Conservation (phyloP, 805 yeast genomes). For the Yamadazyma nakazawae region DNA sequence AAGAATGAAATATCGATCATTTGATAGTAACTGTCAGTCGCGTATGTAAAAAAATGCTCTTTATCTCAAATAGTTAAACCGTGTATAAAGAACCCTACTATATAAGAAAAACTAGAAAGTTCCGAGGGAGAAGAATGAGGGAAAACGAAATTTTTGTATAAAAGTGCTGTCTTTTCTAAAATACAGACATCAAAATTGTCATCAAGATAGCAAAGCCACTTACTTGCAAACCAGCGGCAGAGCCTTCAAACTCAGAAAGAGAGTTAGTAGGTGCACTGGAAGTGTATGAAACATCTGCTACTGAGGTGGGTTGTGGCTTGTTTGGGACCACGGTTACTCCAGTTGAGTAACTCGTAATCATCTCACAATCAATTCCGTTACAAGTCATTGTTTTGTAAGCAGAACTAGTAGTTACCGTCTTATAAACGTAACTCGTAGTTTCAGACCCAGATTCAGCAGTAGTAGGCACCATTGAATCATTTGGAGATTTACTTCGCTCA, state of each 20-base stretch:
- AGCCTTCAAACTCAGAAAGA: constrained; percentile 9
- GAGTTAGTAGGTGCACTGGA: constrained; percentile 4
- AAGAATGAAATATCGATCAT: not conserved
- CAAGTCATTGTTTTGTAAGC: constrained; percentile 12
- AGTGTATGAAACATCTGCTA: constrained; percentile 7
- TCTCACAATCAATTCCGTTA: constrained; percentile 22
- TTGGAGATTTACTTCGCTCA: not conserved
- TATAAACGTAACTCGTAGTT: constrained; percentile 3
- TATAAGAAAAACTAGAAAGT: not conserved
- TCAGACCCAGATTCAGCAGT: constrained; percentile 1
- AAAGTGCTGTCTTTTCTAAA: not conserved
- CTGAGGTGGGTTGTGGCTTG: constrained; percentile 1
- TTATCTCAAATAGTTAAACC: not conserved
- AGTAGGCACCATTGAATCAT: constrained; percentile 1
- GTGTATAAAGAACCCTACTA: not conserved
- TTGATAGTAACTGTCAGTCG: not conserved
- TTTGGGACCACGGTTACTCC: constrained; percentile 17
- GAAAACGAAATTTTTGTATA: not conserved
- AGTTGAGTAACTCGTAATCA: constrained; percentile 20
- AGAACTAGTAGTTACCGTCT: constrained; percentile 13
- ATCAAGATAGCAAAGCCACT: not conserved
- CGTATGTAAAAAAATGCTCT: too few species aligned
- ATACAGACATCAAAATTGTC: constrained; percentile 2
- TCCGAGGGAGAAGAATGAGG: not conserved
- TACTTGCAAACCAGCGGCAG: constrained; percentile 4